These are phyloP conservation scores for Fusarium paranaense DNA, from an alignment of 2,329 filamentous ascomycete genomes.

Conservation along the genomic window DNA sequence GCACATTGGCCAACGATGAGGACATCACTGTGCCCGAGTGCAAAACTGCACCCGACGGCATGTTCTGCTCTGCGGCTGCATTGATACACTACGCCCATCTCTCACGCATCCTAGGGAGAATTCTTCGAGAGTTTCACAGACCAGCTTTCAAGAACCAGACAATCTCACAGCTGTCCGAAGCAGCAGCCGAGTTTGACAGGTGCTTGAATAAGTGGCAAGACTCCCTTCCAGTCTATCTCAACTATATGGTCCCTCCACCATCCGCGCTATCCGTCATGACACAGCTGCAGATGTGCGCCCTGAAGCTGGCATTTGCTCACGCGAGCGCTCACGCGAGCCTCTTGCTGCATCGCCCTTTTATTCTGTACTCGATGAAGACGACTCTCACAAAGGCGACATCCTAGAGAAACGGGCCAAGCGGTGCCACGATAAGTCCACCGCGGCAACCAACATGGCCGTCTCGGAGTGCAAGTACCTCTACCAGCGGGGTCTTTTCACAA, in stretches of 20 bases:
- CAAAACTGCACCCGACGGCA: neutral
- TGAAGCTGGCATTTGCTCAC: neutral
- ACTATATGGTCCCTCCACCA: neutral
- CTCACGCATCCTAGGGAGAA: neutral
- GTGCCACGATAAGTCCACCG: neutral
- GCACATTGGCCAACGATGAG: neutral
- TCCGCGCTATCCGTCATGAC: neutral
- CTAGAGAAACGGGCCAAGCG: neutral
- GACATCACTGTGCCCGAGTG: neutral
- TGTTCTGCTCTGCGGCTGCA: neutral
- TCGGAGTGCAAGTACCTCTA: neutral
- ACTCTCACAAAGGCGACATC: neutral
- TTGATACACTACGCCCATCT: neutral
- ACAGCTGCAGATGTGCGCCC: neutral
- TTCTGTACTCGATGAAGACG: neutral
- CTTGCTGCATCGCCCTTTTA: neutral
- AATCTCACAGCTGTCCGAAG: neutral
- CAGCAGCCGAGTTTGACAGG: neutral
- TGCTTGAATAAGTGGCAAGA: neutral
- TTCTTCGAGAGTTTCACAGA: neutral
- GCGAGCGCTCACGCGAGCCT: neutral
- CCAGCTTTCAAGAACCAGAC: neutral
- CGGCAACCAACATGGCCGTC: neutral
- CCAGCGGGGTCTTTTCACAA: neutral
- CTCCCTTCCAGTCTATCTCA: neutral